Evolutionary conservation across 768 basidiomycete species (phyloP).

Genomic region (Suillus placidus): DNA sequence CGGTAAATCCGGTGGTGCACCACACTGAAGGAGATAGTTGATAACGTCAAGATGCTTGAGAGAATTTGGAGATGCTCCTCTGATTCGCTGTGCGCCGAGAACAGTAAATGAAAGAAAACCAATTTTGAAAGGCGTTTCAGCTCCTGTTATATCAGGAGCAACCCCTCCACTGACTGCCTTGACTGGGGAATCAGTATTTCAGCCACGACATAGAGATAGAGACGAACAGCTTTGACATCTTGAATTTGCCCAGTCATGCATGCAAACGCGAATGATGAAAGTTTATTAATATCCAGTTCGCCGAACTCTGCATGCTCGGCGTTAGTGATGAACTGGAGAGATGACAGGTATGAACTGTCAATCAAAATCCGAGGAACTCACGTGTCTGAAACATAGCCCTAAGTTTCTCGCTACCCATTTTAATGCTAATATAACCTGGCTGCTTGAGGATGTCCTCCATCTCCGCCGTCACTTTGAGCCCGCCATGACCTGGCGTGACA

Average conservation of each 20-base stretch:
- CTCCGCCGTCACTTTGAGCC: constrained; percentile 27
- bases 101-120: constrained; percentile 46
- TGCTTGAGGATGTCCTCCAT: constrained; percentile 30
- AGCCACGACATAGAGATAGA: neutral
- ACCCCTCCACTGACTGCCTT: constrained; percentile 30
- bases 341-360: neutral
- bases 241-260: constrained; percentile 28
- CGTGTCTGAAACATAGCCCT: constrained; percentile 34
- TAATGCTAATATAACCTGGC: constrained; percentile 27
- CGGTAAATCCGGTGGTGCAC: constrained; percentile 41
- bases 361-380: constrained; percentile 15
- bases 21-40: constrained; percentile 43
- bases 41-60: constrained; percentile 40
- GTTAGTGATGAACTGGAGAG: neutral
- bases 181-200: neutral
- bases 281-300: constrained; percentile 19
- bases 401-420: constrained; percentile 30
- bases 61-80: constrained; percentile 14
- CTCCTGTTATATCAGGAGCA: constrained; percentile 41
- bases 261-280: constrained; percentile 27
- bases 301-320: constrained; percentile 18
- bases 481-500: constrained; percentile 14
- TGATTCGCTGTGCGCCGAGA: constrained; percentile 44
- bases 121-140: constrained; percentile 46
- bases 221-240: constrained; percentile 24